Conservation (phyloP, 345 rosid genomes). For the Anacardium occidentale region DNA sequence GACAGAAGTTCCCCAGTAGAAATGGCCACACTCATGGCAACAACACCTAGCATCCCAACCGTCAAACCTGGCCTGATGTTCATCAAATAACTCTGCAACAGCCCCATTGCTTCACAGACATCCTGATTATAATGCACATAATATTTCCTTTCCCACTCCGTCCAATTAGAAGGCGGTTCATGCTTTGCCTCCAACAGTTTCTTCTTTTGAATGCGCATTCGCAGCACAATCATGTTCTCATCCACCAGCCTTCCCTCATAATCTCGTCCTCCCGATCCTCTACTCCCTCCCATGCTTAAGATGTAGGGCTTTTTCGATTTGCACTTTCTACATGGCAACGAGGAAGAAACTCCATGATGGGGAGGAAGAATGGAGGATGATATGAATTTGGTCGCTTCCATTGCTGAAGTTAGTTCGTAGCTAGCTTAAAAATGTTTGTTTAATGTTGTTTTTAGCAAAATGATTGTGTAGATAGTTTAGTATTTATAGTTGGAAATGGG, state of each 20-base stretch:
- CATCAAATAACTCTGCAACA: constrained; percentile 30
- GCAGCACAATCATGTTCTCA: constrained; percentile 30
- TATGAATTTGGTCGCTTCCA: not conserved
- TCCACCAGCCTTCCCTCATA: constrained; percentile 25
- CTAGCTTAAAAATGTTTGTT: not conserved
- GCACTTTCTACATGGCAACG: not conserved
- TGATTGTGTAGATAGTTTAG: not conserved
- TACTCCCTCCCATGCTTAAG: not conserved
- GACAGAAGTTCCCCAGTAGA: constrained; percentile 17
- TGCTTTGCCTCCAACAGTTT: constrained; percentile 18
- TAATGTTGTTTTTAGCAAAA: not conserved
- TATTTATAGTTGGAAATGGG: no score
- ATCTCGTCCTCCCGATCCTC: constrained; percentile 14
- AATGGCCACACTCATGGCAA: not conserved
- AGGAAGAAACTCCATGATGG: no score
- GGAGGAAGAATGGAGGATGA: not conserved
- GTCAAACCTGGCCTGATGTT: constrained; percentile 29
- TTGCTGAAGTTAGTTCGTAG: not conserved
- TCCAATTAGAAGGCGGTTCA: constrained; percentile 25
- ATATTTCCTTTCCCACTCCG: constrained; percentile 39
- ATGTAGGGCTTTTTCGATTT: not conserved
- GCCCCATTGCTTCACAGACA: constrained; percentile 29
- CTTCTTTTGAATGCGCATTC: constrained; percentile 27
- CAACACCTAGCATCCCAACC: constrained; percentile 20
- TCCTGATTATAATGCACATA: constrained; percentile 17